These are phyloP conservation scores for Saccharomycopsis babjevae DNA, from an alignment of 805 yeast species.

Conservation along the genomic window DNA sequence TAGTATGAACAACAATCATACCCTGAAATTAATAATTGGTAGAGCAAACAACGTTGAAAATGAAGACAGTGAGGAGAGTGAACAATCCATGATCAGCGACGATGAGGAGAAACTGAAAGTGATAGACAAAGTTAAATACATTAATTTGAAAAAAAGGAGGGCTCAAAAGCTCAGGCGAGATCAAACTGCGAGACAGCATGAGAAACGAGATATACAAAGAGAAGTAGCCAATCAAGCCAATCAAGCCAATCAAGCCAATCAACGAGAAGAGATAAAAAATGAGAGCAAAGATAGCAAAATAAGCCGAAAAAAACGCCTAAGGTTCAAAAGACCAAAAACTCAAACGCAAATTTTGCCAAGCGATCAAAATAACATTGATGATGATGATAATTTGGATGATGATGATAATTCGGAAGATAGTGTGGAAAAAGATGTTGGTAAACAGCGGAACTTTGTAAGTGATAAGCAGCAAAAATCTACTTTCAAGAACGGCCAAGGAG, in stretches of 20 bases:
- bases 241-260: too few species aligned
- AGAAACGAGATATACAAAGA: background rate
- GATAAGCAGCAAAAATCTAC: background rate
- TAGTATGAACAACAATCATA: background rate
- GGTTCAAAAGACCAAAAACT: too few species aligned
- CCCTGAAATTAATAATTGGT: background rate
- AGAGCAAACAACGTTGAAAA: background rate
- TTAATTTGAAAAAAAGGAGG: background rate
- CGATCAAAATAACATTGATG: too few species aligned
- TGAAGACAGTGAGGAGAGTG: background rate
- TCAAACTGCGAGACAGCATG: background rate
- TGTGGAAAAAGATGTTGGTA: too few species aligned
- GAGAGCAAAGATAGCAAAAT: too few species aligned
- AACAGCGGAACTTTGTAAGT: background rate
- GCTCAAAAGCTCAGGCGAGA: background rate
- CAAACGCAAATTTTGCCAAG: too few species aligned
- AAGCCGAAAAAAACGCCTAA: too few species aligned
- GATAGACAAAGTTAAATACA: background rate
- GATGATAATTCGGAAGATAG: too few species aligned
- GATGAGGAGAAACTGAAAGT: background rate
- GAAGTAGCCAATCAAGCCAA: too few species aligned
- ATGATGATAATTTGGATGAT: too few species aligned
- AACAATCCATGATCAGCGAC: background rate
- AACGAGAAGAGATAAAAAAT: too few species aligned
- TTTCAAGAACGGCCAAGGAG: background rate